A percentile compares a stretch with the other conserved stretches of the same genome.
These are phyloP conservation scores for Tephrocybe sp. DNA, from an alignment of 768 basidiomycete species.

Conservation along the genomic window DNA sequence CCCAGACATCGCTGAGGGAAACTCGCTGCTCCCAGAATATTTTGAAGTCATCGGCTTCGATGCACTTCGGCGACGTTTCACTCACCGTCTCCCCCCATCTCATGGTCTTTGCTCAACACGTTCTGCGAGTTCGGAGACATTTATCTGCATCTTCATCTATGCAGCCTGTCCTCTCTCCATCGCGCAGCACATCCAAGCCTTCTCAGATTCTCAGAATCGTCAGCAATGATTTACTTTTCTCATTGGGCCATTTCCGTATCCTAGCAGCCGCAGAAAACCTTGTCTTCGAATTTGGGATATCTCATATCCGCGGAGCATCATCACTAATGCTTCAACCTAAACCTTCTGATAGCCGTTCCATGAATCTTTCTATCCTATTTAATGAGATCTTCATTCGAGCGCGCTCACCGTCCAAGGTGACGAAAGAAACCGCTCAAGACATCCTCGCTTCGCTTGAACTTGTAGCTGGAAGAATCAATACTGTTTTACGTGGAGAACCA, in stretches of 20 bases:
- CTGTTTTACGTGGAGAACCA: slow-evolving; percentile 44
- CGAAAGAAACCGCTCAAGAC: slow-evolving; percentile 43
- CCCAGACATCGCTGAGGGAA: slow-evolving; percentile 43
- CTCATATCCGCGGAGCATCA: slow-evolving; percentile 35
- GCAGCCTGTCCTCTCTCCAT: slow-evolving; percentile 1
- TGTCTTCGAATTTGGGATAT: slow-evolving; percentile 55
- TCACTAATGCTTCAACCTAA: slow-evolving; percentile 29
- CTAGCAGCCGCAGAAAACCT: slow-evolving; percentile 71
- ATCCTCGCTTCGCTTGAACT: slow-evolving; percentile 61
- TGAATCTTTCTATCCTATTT: slow-evolving; percentile 47
- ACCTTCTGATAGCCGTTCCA: slow-evolving; percentile 33
- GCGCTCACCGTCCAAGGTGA: slow-evolving; percentile 42
- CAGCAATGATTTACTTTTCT: slow-evolving; percentile 36
- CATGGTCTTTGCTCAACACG: slow-evolving; percentile 55
- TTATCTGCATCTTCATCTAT: slow-evolving; percentile 17
- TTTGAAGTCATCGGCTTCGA: slow-evolving; percentile 28
- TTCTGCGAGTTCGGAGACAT: slow-evolving; percentile 47
- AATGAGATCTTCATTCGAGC: slow-evolving; percentile 56
- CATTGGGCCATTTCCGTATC: slow-evolving; percentile 44
- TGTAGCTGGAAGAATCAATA: slow-evolving; percentile 41
- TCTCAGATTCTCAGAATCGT: slow-evolving; percentile 8
- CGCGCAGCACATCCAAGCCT: background rate
- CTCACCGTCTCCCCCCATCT: slow-evolving; percentile 53
- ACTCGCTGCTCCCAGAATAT: slow-evolving; percentile 26
- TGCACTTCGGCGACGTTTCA: slow-evolving; percentile 38